These are phyloP conservation scores for Ceratopteris richardii DNA, from an alignment of 75 land plant genomes.

Conservation along the genomic window DNA sequence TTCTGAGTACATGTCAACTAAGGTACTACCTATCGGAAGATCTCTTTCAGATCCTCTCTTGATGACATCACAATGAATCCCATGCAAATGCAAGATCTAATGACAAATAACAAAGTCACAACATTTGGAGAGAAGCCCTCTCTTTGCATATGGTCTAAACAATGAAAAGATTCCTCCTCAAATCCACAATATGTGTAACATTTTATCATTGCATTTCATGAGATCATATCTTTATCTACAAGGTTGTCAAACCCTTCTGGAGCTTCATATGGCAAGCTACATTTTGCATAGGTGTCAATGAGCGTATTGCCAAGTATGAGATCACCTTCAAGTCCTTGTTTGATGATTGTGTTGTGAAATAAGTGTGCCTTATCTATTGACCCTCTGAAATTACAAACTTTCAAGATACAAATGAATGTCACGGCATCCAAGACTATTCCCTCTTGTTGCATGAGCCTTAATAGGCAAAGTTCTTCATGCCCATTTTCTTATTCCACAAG, in stretches of 20 bases:
- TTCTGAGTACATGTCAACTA: conserved; percentile 57
- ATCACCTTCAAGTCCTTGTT: conserved; percentile 4
- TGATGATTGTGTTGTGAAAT: background rate
- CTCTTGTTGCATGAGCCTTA: conserved; percentile 16
- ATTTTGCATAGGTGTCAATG: conserved; percentile 17
- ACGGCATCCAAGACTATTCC: conserved; percentile 23
- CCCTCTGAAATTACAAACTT: conserved; percentile 32
- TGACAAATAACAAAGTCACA: conserved; percentile 34
- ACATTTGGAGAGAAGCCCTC: conserved; percentile 27
- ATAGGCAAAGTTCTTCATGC: conserved; percentile 17
- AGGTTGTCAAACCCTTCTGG: conserved; percentile 25
- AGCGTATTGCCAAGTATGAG: conserved; percentile 11
- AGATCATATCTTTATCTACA: conserved; percentile 27
- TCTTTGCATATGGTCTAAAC: conserved; percentile 24
- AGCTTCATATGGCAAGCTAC: conserved; percentile 11
- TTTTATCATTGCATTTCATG: conserved; percentile 43
- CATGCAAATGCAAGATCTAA: conserved; percentile 28
- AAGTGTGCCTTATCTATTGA: conserved; percentile 17
- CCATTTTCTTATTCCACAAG: conserved; percentile 23
- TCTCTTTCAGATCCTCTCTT: conserved; percentile 21
- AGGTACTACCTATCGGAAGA: conserved; percentile 19
- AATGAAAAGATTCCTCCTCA: conserved; percentile 15
- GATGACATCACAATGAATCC: conserved; percentile 15
- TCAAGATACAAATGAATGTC: conserved; percentile 27
- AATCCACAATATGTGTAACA: conserved; percentile 19